These are phyloP conservation scores for Kluyveromyces sp. DNA, from an alignment of 1,139 yeast species.

Conservation along the genomic window DNA sequence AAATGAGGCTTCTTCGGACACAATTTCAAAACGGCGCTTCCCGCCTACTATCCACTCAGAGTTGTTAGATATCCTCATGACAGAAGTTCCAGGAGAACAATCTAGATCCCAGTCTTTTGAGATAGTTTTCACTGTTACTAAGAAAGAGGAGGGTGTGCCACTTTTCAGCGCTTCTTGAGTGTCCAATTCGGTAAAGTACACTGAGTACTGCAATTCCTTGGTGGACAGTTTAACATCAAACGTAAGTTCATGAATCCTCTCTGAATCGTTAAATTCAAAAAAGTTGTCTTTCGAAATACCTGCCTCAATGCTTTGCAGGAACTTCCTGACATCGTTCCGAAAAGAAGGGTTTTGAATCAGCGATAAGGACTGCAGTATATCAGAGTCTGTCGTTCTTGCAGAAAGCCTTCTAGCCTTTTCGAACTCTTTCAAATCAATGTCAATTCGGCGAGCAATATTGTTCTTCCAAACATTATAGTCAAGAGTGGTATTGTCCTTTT, in stretches of 20 bases:
- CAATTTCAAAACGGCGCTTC: slow-evolving; percentile 21
- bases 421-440: background rate
- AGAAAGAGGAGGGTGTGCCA: slow-evolving; percentile 21
- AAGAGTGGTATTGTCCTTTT: background rate
- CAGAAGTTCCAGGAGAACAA: slow-evolving; percentile 8
- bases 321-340: no score
- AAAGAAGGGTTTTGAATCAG: background rate
- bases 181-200: slow-evolving; percentile 13
- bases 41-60: slow-evolving; percentile 32
- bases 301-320: background rate
- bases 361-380: background rate
- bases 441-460: background rate
- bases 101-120: slow-evolving; percentile 18
- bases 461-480: background rate
- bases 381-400: background rate
- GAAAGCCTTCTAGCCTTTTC: background rate
- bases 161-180: slow-evolving; percentile 7
- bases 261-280: background rate
- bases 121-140: slow-evolving; percentile 17
- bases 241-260: background rate
- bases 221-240: background rate
- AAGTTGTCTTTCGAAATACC: background rate
- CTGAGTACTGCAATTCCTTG: slow-evolving; percentile 16
- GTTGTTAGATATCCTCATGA: slow-evolving; percentile 22
- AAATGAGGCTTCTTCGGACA: slow-evolving; percentile 21